Conservation (phyloP, 768 basidiomycete genomes). For the Piloderma croceum region DNA sequence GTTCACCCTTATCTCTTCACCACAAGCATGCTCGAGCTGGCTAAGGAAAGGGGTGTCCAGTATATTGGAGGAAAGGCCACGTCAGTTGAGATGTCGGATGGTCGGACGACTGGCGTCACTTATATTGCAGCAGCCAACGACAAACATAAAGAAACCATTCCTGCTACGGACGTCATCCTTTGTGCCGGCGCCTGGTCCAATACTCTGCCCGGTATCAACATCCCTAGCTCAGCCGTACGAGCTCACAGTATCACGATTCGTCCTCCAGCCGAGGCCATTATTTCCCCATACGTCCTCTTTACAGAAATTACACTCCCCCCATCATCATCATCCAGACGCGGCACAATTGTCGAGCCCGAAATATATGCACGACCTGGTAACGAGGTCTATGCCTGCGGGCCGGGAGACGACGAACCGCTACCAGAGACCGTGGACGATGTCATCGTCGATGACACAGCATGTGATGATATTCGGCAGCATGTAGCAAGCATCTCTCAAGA, state of each 20-base stretch:
- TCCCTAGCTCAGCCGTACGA: slow-evolving; percentile 57
- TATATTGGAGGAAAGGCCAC: slow-evolving; percentile 44
- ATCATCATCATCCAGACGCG: slow-evolving; percentile 12
- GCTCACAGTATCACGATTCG: slow-evolving; percentile 70
- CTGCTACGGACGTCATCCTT: slow-evolving; percentile 67
- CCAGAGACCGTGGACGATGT: slow-evolving; percentile 73
- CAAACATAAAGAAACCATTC: slow-evolving; percentile 33
- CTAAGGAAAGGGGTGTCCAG: slow-evolving; percentile 46
- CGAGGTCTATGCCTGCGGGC: slow-evolving; percentile 75
- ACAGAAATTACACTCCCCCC: slow-evolving; percentile 57
- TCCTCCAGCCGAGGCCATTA: slow-evolving; percentile 35
- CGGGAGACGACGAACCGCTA: slow-evolving; percentile 66
- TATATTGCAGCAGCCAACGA: slow-evolving; percentile 25
- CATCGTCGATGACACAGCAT: slow-evolving; percentile 47
- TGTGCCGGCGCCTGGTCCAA: slow-evolving; percentile 85
- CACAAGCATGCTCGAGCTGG: slow-evolving; percentile 62
- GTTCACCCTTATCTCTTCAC: slow-evolving; percentile 76
- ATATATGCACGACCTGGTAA: slow-evolving; percentile 68
- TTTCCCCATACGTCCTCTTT: slow-evolving; percentile 79
- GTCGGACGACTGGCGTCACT: slow-evolving; percentile 35
- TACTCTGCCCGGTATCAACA: slow-evolving; percentile 51
- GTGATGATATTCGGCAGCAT: slow-evolving; percentile 48
- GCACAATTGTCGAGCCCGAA: slow-evolving; percentile 45
- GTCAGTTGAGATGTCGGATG: slow-evolving; percentile 34
- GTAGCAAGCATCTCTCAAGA: slow-evolving; percentile 58